These are phyloP conservation scores for Antitrichia curtipendula DNA, from an alignment of 225 moss, liverwort and hornwort genomes.

Conservation along the genomic window DNA sequence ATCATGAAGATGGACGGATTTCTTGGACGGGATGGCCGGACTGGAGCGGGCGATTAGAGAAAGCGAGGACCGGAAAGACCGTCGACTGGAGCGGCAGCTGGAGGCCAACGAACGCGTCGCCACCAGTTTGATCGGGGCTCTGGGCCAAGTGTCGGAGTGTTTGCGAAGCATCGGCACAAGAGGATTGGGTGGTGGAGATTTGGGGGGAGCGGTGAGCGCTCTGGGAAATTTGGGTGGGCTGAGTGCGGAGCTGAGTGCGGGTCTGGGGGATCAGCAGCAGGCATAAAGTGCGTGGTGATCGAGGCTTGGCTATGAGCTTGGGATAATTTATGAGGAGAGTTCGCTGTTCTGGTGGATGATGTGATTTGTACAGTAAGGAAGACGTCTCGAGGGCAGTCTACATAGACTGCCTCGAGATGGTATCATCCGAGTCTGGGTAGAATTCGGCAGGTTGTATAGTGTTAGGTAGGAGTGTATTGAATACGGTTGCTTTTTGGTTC, in stretches of 20 bases:
- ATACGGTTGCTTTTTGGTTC: not conserved
- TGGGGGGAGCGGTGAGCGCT: slow-evolving; percentile 26
- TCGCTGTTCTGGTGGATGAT: not conserved
- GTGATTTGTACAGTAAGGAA: not conserved
- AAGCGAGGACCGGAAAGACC: slow-evolving; percentile 47
- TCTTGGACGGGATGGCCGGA: slow-evolving; percentile 37
- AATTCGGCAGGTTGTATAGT: not conserved
- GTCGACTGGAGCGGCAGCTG: slow-evolving; percentile 45
- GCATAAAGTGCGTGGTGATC: not conserved
- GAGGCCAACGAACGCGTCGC: slow-evolving; percentile 43
- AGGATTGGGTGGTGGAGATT: slow-evolving; percentile 14
- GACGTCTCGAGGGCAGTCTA: not conserved
- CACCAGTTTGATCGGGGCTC: slow-evolving; percentile 31
- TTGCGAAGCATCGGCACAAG: slow-evolving; percentile 10
- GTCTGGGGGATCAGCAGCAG: slow-evolving; percentile 23
- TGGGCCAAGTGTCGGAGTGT: slow-evolving; percentile 37
- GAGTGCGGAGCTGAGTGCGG: slow-evolving; percentile 14
- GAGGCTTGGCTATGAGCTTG: not conserved
- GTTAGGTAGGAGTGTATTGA: not conserved
- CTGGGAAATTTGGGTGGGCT: slow-evolving; percentile 38
- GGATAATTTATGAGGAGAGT: not conserved
- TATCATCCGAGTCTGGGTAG: not conserved
- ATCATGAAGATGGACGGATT: slow-evolving; percentile 30
- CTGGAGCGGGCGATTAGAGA: slow-evolving; percentile 46
- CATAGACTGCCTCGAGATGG: not conserved